A percentile compares a stretch with the other conserved stretches of the same genome.
These are phyloP conservation scores for Verticillium nonalfalfae DNA, from an alignment of 2,329 filamentous ascomycete species.

Conservation along the genomic window DNA sequence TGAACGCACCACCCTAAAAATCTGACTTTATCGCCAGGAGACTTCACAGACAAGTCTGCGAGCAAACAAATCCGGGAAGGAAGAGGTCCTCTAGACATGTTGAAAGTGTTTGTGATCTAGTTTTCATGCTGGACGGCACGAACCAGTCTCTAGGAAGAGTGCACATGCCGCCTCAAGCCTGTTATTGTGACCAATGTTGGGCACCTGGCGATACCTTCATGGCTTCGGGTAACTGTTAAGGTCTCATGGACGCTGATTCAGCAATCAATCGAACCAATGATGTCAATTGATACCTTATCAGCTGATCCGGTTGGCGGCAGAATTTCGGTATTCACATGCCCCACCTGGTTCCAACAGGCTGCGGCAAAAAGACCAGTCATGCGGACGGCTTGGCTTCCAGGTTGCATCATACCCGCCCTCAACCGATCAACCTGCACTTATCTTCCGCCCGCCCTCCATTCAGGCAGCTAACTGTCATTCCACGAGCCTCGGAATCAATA, in stretches of 20 bases:
- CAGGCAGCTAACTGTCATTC: background rate
- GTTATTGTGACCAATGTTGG: background rate
- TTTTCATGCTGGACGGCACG: background rate
- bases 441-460: background rate
- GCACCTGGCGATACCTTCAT: background rate
- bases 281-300: background rate
- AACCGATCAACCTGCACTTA: background rate
- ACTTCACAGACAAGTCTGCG: constrained; percentile 45
- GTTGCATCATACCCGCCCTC: background rate
- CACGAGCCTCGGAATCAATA: background rate
- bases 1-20: constrained; percentile 76
- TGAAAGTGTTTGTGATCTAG: background rate
- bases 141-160: background rate
- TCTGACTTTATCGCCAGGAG: constrained; percentile 71
- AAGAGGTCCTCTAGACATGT: constrained; percentile 52
- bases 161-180: background rate
- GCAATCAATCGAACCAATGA: background rate
- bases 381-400: background rate
- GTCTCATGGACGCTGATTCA: background rate
- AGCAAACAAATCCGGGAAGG: constrained; percentile 62
- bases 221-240: background rate
- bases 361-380: background rate
- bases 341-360: background rate
- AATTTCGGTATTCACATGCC: background rate
- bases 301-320: background rate